phyloP scores from a whole-genome alignment of 495 filamentous ascomycete species.

The Wilcoxina mikolae region DNA sequence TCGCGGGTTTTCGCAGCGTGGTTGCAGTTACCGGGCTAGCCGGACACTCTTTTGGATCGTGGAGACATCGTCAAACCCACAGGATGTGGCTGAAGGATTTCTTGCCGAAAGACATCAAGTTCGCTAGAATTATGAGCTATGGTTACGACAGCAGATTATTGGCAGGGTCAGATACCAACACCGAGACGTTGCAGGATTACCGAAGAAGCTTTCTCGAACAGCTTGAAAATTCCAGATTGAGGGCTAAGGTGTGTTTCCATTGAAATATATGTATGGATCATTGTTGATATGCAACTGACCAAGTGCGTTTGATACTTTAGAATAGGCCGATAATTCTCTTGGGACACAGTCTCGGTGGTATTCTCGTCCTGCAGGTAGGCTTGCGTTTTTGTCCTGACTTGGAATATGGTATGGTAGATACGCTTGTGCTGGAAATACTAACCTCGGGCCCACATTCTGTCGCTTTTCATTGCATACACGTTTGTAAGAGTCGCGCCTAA shows the following conservation, averaged over 20 bases:
- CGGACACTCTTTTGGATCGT: constrained; percentile 28
- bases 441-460: too few relatives aligned
- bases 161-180: constrained; percentile 1
- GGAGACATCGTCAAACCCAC: constrained; percentile 17
- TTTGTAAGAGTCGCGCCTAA: too few relatives aligned
- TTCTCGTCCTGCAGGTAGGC: constrained; percentile 28
- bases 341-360: constrained; percentile 29
- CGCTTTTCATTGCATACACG: too few relatives aligned
- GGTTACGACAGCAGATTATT: constrained; percentile 28
- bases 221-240: constrained; percentile 17
- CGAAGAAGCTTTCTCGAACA: constrained; percentile 20
- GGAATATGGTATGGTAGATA: too few relatives aligned
- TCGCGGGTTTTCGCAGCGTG: constrained; percentile 18
- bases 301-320: too few relatives aligned
- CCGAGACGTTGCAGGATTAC: constrained; percentile 20
- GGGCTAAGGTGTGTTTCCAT: constrained; percentile 17
- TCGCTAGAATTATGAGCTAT: constrained; percentile 26
- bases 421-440: too few relatives aligned
- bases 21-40: constrained; percentile 28
- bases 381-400: too few relatives aligned
- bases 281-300: background rate
- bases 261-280: too few relatives aligned
- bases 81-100: constrained; percentile 31
- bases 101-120: constrained; percentile 22
- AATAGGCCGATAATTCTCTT: constrained; percentile 28